Percentiles rank a stretch among this genome's conserved stretches.
phyloP scores from a whole-genome alignment of 768 basidiomycete species.

The Crepidotus variabilis region DNA sequence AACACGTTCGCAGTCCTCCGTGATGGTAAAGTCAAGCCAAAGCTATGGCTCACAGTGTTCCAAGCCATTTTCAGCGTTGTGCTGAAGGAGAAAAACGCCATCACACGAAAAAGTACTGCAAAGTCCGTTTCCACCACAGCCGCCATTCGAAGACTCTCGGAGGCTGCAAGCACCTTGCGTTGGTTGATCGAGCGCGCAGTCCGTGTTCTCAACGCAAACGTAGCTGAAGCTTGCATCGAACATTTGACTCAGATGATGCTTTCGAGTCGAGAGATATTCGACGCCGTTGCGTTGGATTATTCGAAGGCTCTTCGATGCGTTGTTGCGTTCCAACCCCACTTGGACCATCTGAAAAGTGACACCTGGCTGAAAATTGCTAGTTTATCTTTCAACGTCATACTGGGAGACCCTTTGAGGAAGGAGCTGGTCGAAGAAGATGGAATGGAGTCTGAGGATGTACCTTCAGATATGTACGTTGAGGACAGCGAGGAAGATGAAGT shows the following conservation, averaged over 20 bases:
- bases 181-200: constrained; percentile 68
- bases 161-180: constrained; percentile 64
- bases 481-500: constrained; percentile 30
- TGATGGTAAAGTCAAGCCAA: constrained; percentile 29
- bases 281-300: constrained; percentile 73
- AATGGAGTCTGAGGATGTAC: constrained; percentile 24
- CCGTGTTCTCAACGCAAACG: constrained; percentile 49
- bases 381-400: constrained; percentile 72
- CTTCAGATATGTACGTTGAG: constrained; percentile 31
- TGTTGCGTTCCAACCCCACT: constrained; percentile 65
- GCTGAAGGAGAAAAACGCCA: constrained; percentile 52
- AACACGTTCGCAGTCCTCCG: constrained; percentile 35
- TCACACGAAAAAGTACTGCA: constrained; percentile 38
- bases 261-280: constrained; percentile 46
- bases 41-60: constrained; percentile 63
- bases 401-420: constrained; percentile 51
- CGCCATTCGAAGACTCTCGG: constrained; percentile 57
- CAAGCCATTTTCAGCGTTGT: constrained; percentile 71
- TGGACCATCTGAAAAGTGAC: constrained; percentile 65
- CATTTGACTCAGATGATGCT: constrained; percentile 65
- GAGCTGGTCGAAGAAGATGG: constrained; percentile 30
- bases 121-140: constrained; percentile 34
- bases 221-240: constrained; percentile 52
- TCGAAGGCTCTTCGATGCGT: constrained; percentile 71
- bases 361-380: constrained; percentile 69